Base-by-base conservation (phyloP, 768 basidiomycete genomes). In the Amyloporia xantha region DNA sequence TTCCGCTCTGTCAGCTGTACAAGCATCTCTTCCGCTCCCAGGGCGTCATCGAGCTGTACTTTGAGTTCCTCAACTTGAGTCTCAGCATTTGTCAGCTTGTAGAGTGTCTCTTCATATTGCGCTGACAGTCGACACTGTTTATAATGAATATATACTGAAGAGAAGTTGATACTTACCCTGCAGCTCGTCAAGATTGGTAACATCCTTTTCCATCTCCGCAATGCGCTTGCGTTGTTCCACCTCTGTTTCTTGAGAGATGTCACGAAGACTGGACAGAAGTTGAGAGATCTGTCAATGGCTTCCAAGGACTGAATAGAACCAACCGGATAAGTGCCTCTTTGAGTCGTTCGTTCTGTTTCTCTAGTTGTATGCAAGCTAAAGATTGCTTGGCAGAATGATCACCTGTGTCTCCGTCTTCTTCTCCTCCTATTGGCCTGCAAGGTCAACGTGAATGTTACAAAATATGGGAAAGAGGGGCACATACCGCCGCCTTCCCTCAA, bases 1-100 rank as follows among this genome's bases (percentile, higher is more conserved):
- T 96, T 98, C 3, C 94, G 81, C 59, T 96, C 95, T 0, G 95
- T 99, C 39, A 99, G 75, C 59, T 91, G 86, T 19, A 96, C 91
- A 12, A 98, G 79, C 78, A 99, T 87, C 52, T 99, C 96, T 64
- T 98, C 95, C 0, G 93, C 93, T 13, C 90, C 91, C 1, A 95
- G 72, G 0, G 96, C 91, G 64, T 94, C 93, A 59, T 99, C 96
- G 2, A 98, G 79, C 64, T 98, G 95, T 10, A 81, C 59, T 64
- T 98, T 97, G 52, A 99, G 79, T 50, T 95, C 91, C 53, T 95
- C 95, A 25, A 98, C 84, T 57, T 95, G 91, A 4, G 77, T 76
- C 59, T 97, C 94, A 2, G 96, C 91, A 58, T 91, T 91, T 28
- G 86, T 71, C 3, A 97, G 76, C 59, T 88, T 90, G 54, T 85